Evolutionary conservation across 73 alveolate genomes (phyloP).

Genomic region (Urostyla sp.): DNA sequence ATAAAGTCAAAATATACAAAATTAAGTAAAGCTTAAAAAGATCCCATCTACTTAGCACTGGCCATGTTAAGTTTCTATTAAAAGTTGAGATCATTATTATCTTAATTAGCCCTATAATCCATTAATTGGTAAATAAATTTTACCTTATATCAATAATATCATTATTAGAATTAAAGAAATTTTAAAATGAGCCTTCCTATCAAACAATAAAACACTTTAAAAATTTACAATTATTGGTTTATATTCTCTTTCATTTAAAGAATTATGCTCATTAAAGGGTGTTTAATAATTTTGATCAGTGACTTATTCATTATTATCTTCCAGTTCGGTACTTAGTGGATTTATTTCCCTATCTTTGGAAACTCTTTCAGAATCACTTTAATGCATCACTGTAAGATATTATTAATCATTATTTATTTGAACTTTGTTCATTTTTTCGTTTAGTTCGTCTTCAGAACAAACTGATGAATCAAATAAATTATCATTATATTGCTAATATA

Average conservation of each 20-base stretch:
- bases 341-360: constrained; percentile 28
- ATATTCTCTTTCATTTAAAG: background rate
- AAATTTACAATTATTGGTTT: background rate
- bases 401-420: no score
- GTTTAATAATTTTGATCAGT: background rate
- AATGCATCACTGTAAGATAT: no score
- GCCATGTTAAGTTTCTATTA: constrained; percentile 31
- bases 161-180: background rate
- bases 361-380: background rate
- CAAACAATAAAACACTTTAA: background rate
- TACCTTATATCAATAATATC: background rate
- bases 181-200: background rate
- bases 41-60: constrained; percentile 36
- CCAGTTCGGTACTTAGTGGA: constrained; percentile 18
- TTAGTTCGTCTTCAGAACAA: no score
- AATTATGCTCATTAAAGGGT: background rate
- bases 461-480: no score
- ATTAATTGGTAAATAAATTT: background rate
- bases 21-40: constrained; percentile 10
- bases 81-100: background rate
- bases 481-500: no score
- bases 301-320: no score
- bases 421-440: no score
- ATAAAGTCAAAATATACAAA: background rate
- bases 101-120: background rate